phyloP scores from a whole-genome alignment of 1,284 basidiomycete species.

The Boletellus deceptivus region DNA sequence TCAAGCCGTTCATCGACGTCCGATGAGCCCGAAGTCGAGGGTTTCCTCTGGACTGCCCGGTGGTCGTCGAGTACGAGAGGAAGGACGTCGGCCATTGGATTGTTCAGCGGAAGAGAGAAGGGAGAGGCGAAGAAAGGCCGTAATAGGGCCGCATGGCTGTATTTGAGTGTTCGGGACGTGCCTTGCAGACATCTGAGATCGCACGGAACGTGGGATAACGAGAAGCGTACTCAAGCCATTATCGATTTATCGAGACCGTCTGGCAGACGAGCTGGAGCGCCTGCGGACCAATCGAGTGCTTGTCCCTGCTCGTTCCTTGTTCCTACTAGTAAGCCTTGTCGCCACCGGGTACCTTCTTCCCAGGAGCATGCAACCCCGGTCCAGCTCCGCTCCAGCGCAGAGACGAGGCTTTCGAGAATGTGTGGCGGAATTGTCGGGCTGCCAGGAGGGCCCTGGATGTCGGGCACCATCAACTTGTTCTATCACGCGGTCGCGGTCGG shows the following conservation, averaged over 20 bases:
- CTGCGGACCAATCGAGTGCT: too few relatives aligned
- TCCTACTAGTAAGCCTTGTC: too few relatives aligned
- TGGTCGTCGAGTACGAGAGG: neutral
- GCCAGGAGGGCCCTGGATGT: too few relatives aligned
- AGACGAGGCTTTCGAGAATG: too few relatives aligned
- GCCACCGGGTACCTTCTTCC: too few relatives aligned
- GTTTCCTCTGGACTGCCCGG: slow-evolving; percentile 20
- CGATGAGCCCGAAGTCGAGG: slow-evolving; percentile 13
- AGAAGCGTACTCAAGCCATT: neutral
- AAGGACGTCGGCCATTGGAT: slow-evolving; percentile 19
- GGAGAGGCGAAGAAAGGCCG: neutral
- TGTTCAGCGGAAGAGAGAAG: slow-evolving; percentile 1
- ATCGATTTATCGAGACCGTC: too few relatives aligned
- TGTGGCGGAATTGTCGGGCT: too few relatives aligned
- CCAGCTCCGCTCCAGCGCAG: too few relatives aligned
- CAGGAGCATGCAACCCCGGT: too few relatives aligned
- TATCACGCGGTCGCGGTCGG: neutral
- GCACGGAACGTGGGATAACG: slow-evolving; percentile 6
- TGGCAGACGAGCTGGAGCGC: too few relatives aligned
- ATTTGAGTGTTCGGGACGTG: neutral
- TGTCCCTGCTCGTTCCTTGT: too few relatives aligned
- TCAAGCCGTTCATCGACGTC: slow-evolving; percentile 25
- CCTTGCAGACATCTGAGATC: neutral
- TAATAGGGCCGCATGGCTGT: neutral
- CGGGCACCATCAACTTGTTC: neutral